Evolutionary conservation across 768 basidiomycete species (phyloP).

Genomic region (Lactarius pseudohatsudake): DNA sequence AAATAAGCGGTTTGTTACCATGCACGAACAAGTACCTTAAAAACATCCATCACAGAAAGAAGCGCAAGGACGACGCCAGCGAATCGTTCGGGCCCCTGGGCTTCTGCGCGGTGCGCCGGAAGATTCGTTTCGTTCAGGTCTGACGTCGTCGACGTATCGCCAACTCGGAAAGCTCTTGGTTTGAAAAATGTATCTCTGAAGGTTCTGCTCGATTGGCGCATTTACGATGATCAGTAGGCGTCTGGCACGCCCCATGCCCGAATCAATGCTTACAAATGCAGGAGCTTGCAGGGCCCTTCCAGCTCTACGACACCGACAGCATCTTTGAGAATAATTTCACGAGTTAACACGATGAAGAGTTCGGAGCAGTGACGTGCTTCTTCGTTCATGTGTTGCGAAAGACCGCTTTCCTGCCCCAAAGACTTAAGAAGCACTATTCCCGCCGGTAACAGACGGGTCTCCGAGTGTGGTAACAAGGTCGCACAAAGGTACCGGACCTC

Average conservation of each 20-base stretch:
- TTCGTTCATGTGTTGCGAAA: not conserved
- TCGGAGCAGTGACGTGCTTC: not conserved
- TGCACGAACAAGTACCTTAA: not conserved
- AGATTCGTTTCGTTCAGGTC: not conserved
- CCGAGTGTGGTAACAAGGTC: not conserved
- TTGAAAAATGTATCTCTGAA: not conserved
- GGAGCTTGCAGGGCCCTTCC: not conserved
- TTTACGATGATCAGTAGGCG: not conserved
- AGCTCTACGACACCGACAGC: not conserved
- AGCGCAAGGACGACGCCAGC: not conserved
- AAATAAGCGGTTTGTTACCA: not conserved
- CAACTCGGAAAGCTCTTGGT: not conserved
- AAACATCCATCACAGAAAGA: not conserved
- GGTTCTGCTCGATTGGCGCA: not conserved
- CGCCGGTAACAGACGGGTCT: not conserved
- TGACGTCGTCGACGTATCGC: not conserved
- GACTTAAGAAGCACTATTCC: not conserved
- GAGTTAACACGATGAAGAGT: not conserved
- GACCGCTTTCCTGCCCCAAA: not conserved
- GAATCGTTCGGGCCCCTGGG: not conserved
- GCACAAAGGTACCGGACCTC: not conserved
- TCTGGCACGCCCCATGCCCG: not conserved
- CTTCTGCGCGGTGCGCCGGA: not conserved
- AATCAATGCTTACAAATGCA: not conserved
- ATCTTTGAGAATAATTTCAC: not conserved